Evolutionary conservation across 495 filamentous ascomycete genomes (phyloP), one percentile per base, ranked within the genome.

Genomic region (Niebla homalea): DNA sequence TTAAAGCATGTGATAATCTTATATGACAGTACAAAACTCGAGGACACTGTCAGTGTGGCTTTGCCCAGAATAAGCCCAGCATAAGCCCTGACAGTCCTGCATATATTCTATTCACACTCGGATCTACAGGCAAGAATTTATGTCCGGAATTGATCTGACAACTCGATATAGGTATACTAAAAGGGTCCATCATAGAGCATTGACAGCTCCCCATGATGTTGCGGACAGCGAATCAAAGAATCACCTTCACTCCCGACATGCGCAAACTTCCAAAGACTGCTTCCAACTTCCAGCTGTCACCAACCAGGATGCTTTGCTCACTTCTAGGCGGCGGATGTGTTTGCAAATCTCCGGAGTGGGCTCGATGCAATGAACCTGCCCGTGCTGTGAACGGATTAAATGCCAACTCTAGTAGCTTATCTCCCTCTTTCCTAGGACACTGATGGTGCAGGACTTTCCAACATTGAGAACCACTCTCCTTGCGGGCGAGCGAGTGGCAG

Each of bases 291-390:
- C 73, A 76, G 41, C 63, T 70, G 19, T 71, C 63, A 43, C 65
- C 74, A 15, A 60, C 65, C 35, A 68, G 69, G 26, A 74, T 73
- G 52, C 64, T 75, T 19, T 52, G 61, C 19, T 70, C 72, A 0
- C 55, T 77, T 12, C 59, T 60, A 5, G 60, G 62, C 25, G 71
- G 72, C 36, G 74, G 70, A 12, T 72, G 69, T 36, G 60, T 77
- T n/a, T 75, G 72, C 48, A 67, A 75, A 45, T 71, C 71, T 2
- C 70, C 69, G 0, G 71, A 76, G 10, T 65, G 71, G 41, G 72
- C 75, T 19, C 65, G 75, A 16, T 48, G 70, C 48, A 69, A 71
- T 39, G 65, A 78, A 49, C 63, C 78, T 21, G 67, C 64, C 29
- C 64, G 62, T 10, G 70, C 66, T 5, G 73, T 78, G 18, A 60